Conservation (phyloP, 2,329 filamentous ascomycete species). For the Aspergillus novofumigatus region DNA sequence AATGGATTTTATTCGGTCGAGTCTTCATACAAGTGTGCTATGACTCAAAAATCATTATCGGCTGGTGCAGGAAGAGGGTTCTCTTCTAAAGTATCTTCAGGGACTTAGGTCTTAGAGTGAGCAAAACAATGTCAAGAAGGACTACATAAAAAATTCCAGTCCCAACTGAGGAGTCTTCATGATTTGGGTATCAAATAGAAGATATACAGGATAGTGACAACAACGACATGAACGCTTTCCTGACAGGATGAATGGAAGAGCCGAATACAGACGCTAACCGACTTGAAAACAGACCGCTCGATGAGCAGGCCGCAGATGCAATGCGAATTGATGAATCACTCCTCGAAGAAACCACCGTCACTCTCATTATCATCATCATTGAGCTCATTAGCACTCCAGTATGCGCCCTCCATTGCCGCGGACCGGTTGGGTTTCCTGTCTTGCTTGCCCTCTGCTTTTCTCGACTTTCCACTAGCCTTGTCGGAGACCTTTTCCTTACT, state of each 20-base stretch:
- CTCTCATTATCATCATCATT: slow-evolving; percentile 25
- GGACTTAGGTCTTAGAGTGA: background rate
- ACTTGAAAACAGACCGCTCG: background rate
- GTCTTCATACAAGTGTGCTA: background rate
- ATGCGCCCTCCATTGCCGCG: background rate
- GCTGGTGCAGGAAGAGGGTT: background rate
- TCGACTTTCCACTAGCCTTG: slow-evolving; percentile 5
- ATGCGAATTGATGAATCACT: slow-evolving; percentile 6
- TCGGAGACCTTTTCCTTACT: slow-evolving; percentile 5
- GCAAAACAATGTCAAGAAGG: background rate
- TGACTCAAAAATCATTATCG: background rate
- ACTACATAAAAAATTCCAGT: background rate
- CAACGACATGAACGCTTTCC: background rate
- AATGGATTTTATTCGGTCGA: slow-evolving; percentile 9
- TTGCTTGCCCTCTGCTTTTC: slow-evolving; percentile 4
- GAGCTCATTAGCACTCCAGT: slow-evolving; percentile 6
- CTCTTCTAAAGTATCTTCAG: background rate
- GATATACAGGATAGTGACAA: background rate
- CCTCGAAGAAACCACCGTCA: slow-evolving; percentile 41
- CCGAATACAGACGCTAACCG: background rate
- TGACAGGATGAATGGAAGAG: background rate
- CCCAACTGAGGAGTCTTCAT: background rate
- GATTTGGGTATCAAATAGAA: slow-evolving; percentile 16
- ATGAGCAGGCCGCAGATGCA: background rate
- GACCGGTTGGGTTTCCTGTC: slow-evolving; percentile 3